Conservation (phyloP, 176 grass and related monocot genomes). For the Triticum monococcum region DNA sequence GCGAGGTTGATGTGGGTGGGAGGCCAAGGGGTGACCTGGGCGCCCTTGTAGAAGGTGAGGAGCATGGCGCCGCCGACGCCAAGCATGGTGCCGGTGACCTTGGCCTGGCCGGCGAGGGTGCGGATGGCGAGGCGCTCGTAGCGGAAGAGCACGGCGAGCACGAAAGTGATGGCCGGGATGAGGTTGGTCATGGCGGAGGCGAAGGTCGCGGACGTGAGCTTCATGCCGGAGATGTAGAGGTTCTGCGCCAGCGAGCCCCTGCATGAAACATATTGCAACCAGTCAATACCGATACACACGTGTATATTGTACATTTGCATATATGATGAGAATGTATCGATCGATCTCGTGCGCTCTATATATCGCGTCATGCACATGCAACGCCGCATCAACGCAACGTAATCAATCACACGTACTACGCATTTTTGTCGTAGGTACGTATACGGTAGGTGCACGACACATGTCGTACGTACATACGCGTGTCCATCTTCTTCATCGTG, state of each 20-base stretch:
- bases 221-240: slow-evolving; percentile 74
- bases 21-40: slow-evolving; percentile 46
- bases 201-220: slow-evolving; percentile 76
- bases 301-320: neutral
- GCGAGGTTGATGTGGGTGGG: slow-evolving; percentile 46
- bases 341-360: neutral
- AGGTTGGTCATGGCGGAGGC: slow-evolving; percentile 85
- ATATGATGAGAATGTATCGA: neutral
- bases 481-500: neutral
- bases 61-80: slow-evolving; percentile 88
- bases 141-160: slow-evolving; percentile 70
- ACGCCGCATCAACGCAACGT: neutral
- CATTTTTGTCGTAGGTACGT: no score
- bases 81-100: slow-evolving; percentile 68
- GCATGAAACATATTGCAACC: slow-evolving; percentile 5
- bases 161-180: slow-evolving; percentile 70
- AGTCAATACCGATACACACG: neutral
- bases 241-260: slow-evolving; percentile 82
- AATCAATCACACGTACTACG: neutral
- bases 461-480: neutral
- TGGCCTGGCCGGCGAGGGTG: slow-evolving; percentile 54
- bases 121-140: slow-evolving; percentile 58
- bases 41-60: slow-evolving; percentile 89
- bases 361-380: neutral
- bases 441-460: neutral